phyloP scores from a whole-genome alignment of 2,329 filamentous ascomycete genomes.

The Fusarium musae region DNA sequence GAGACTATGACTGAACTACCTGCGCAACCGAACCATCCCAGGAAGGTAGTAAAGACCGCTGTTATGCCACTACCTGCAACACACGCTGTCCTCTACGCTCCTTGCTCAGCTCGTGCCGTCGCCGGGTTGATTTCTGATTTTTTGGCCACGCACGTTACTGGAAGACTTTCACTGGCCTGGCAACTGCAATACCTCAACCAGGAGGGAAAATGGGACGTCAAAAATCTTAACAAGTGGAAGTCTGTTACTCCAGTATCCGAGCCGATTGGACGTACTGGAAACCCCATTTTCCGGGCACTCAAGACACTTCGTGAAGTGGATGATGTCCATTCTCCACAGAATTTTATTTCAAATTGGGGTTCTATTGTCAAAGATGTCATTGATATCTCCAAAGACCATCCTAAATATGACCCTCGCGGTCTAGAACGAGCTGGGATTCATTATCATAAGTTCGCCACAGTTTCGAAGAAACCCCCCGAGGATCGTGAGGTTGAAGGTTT shows the following conservation, averaged over 20 bases:
- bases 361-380: slow-evolving; percentile 78
- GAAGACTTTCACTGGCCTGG: slow-evolving; percentile 85
- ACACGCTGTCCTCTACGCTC: slow-evolving; percentile 86
- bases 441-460: slow-evolving; percentile 90
- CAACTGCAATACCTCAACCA: slow-evolving; percentile 89
- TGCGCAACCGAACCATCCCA: slow-evolving; percentile 59
- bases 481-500: slow-evolving; percentile 65
- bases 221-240: slow-evolving; percentile 94
- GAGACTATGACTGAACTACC: slow-evolving; percentile 58
- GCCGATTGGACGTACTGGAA: slow-evolving; percentile 68
- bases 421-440: slow-evolving; percentile 73
- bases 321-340: slow-evolving; percentile 78
- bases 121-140: slow-evolving; percentile 88
- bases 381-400: slow-evolving; percentile 90
- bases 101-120: slow-evolving; percentile 77
- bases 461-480: slow-evolving; percentile 87
- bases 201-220: slow-evolving; percentile 97
- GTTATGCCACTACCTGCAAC: slow-evolving; percentile 81
- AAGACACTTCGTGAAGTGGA: slow-evolving; percentile 95
- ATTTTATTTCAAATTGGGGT: slow-evolving; percentile 76
- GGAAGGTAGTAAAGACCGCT: slow-evolving; percentile 71
- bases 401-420: slow-evolving; percentile 84
- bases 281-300: slow-evolving; percentile 82
- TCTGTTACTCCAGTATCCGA: slow-evolving; percentile 80
- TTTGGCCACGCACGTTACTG: slow-evolving; percentile 77